A percentile compares a stretch with the other conserved stretches of the same genome.
Conservation (phyloP, 2,329 filamentous ascomycete genomes). For the Leptographium procerum region DNA sequence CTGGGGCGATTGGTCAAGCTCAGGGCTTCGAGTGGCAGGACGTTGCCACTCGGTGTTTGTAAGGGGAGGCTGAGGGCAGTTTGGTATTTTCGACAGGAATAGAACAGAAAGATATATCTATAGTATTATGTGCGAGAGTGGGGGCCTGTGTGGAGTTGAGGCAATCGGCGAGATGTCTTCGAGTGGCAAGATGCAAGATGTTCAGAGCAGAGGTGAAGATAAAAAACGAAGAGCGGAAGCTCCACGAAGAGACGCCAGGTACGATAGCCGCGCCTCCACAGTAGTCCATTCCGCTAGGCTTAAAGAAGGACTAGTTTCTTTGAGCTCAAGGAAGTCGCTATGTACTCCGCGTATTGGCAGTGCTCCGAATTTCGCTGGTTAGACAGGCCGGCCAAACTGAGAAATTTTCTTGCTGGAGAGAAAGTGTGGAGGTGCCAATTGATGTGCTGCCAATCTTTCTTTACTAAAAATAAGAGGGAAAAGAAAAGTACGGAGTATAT, state of each 20-base stretch:
- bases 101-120: neutral
- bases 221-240: neutral
- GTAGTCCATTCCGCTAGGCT: neutral
- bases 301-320: too few species aligned
- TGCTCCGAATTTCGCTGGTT: constrained; percentile 5
- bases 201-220: neutral
- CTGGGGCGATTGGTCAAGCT: constrained; percentile 28
- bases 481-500: too few species aligned
- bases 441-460: neutral
- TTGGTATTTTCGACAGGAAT: neutral
- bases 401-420: constrained; percentile 4
- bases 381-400: neutral
- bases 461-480: too few species aligned
- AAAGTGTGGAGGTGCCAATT: neutral
- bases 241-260: neutral
- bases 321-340: neutral
- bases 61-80: neutral
- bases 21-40: neutral
- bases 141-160: neutral
- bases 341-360: neutral
- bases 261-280: neutral
- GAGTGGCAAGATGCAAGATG: neutral
- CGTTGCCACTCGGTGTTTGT: neutral
- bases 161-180: too few species aligned
- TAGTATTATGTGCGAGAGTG: neutral